Evolutionary conservation across 2,329 filamentous ascomycete species (phyloP).

Genomic region (Plectosphaerella plurivora): DNA sequence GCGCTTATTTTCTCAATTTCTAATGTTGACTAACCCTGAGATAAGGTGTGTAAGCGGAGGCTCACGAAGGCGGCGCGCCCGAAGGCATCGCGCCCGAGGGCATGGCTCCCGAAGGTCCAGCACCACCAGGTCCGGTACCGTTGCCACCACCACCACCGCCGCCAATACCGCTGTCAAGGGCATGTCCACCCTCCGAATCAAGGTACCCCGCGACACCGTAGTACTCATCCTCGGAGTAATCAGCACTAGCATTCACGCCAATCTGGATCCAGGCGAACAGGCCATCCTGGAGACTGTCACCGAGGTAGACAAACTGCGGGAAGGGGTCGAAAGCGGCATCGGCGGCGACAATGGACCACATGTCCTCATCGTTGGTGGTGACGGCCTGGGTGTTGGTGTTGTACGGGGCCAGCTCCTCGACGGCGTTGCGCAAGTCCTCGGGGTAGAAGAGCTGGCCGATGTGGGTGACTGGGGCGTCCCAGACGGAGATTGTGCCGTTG

Average conservation of each 20-base stretch:
- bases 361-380: constrained; percentile 49
- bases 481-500: constrained; percentile 26
- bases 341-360: constrained; percentile 31
- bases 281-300: constrained; percentile 45
- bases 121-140: background rate
- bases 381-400: constrained; percentile 36
- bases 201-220: constrained; percentile 7
- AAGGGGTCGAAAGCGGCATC: constrained; percentile 45
- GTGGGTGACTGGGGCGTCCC: constrained; percentile 42
- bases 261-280: constrained; percentile 52
- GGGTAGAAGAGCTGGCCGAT: constrained; percentile 64
- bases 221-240: constrained; percentile 10
- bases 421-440: constrained; percentile 47
- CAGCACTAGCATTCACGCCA: constrained; percentile 36
- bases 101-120: constrained; percentile 6
- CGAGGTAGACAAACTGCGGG: constrained; percentile 53
- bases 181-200: constrained; percentile 7
- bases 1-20: no score
- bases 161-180: background rate
- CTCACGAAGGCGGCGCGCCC: no score
- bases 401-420: constrained; percentile 46
- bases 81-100: no score
- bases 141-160: constrained; percentile 3
- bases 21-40: no score
- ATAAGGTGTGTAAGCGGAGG: no score